Percentiles rank a stretch among this genome's conserved stretches.
Conservation (phyloP, 345 rosid species). For the Lagerstroemia speciosa region DNA sequence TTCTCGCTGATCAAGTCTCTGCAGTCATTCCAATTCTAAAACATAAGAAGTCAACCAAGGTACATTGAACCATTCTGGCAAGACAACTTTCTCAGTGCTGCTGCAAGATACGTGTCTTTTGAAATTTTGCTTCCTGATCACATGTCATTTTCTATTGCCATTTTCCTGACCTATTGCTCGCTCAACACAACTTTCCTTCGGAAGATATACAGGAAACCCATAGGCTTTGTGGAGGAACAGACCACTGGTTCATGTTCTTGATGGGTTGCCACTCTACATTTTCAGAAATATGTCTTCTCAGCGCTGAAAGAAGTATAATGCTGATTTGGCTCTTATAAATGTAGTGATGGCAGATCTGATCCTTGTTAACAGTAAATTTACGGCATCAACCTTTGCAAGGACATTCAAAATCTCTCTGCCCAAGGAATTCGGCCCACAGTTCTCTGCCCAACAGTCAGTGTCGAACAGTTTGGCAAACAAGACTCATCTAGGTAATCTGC, state of each 20-base stretch:
- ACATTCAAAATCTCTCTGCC: conserved; percentile 70
- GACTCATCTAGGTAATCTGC: conserved; percentile 41
- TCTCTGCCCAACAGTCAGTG: conserved; percentile 80
- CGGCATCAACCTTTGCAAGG: conserved; percentile 69
- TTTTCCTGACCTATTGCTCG: conserved; percentile 79
- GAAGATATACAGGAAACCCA: conserved; percentile 73
- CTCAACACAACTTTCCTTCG: conserved; percentile 69
- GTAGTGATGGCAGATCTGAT: conserved; percentile 86
- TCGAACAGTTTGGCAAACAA: conserved; percentile 64
- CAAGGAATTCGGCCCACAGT: conserved; percentile 64
- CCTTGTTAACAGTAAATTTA: conserved; percentile 82
- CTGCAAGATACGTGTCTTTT: conserved; percentile 1
- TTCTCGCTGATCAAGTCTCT: conserved; percentile 82
- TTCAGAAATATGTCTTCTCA: background rate
- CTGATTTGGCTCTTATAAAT: conserved; percentile 7
- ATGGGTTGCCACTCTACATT: background rate
- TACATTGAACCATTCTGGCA: conserved; percentile 9
- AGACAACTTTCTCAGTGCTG: background rate
- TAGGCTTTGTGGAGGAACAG: conserved; percentile 66
- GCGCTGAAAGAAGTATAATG: background rate
- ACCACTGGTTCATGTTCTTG: conserved; percentile 52
- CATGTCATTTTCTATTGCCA: conserved; percentile 93
- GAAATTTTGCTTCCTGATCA: conserved; percentile 4
- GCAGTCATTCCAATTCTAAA: conserved; percentile 73
- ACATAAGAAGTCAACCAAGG: conserved; percentile 65